phyloP scores from a whole-genome alignment of 2,329 filamentous ascomycete species.

The Xylariaceae sp. region DNA sequence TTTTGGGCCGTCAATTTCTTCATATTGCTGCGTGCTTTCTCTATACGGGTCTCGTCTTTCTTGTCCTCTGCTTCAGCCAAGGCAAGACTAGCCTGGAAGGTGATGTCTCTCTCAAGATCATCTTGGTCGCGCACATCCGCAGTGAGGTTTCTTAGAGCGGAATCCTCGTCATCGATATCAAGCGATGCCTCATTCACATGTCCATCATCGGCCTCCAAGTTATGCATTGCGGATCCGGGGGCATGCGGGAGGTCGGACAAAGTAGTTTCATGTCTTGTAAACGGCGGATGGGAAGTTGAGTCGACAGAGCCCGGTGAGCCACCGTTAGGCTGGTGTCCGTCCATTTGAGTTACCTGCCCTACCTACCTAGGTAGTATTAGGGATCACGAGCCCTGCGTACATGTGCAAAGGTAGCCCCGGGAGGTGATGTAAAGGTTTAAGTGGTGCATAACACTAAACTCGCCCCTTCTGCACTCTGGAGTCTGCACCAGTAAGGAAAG shows the following conservation, averaged over 20 bases:
- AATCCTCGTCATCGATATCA: constrained; percentile 49
- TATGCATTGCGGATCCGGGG: neutral
- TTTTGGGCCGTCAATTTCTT: constrained; percentile 65
- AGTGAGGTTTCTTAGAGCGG: constrained; percentile 60
- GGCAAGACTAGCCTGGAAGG: constrained; percentile 57
- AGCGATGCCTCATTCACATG: constrained; percentile 1
- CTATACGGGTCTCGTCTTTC: constrained; percentile 60
- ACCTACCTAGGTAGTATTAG: too few relatives aligned
- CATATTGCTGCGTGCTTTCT: constrained; percentile 53
- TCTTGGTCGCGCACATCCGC: constrained; percentile 78
- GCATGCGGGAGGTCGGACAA: neutral
- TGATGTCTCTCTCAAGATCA: constrained; percentile 86
- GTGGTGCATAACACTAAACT: too few relatives aligned
- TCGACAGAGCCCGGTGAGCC: too few relatives aligned
- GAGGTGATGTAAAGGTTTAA: too few relatives aligned
- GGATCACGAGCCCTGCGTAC: too few relatives aligned
- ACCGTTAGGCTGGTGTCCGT: too few relatives aligned
- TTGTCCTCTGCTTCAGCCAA: constrained; percentile 62
- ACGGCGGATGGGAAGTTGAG: neutral
- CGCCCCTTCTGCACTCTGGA: too few relatives aligned
- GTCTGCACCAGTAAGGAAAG: too few relatives aligned
- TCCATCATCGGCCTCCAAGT: neutral
- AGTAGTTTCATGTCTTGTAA: neutral
- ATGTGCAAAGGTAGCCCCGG: too few relatives aligned
- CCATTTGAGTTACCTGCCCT: too few relatives aligned